Evolutionary conservation across 2,329 filamentous ascomycete genomes (phyloP).

Genomic region (Byssothecium circinans): DNA sequence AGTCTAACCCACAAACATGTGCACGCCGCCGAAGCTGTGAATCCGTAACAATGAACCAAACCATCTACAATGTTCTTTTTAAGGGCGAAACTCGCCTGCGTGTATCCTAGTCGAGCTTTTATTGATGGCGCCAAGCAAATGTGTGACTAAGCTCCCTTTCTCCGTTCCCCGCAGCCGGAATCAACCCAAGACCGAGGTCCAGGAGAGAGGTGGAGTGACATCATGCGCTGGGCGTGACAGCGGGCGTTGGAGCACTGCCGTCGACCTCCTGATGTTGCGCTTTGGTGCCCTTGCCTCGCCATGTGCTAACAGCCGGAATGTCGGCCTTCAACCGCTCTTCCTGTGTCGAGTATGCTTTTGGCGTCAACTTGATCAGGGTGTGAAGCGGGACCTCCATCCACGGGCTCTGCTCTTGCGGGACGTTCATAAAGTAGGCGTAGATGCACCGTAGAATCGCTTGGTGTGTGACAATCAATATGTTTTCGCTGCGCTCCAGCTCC

Average conservation of each 20-base stretch:
- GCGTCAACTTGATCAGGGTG: conserved; percentile 94
- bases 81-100: too few species aligned
- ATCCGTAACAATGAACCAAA: too few species aligned
- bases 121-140: too few species aligned
- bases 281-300: conserved; percentile 88
- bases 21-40: too few species aligned
- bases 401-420: conserved; percentile 85
- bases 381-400: conserved; percentile 99
- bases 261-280: conserved; percentile 72
- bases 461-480: conserved; percentile 97
- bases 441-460: conserved; percentile 96
- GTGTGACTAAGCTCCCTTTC: background rate
- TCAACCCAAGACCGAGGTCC: too few species aligned
- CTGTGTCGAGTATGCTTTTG: conserved; percentile 89
- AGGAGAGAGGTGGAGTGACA: background rate
- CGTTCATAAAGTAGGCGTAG: conserved; percentile 99
- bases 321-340: conserved; percentile 86
- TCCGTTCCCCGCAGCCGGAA: too few species aligned
- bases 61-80: too few species aligned
- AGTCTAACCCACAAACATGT: too few species aligned
- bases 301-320: conserved; percentile 94
- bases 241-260: conserved; percentile 10
- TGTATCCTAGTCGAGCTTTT: too few species aligned
- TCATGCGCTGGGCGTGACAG: background rate
- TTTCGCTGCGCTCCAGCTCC: conserved; percentile 94